Conservation (phyloP, 148 eudicot genomes). For the Fagopyrum tataricum region DNA sequence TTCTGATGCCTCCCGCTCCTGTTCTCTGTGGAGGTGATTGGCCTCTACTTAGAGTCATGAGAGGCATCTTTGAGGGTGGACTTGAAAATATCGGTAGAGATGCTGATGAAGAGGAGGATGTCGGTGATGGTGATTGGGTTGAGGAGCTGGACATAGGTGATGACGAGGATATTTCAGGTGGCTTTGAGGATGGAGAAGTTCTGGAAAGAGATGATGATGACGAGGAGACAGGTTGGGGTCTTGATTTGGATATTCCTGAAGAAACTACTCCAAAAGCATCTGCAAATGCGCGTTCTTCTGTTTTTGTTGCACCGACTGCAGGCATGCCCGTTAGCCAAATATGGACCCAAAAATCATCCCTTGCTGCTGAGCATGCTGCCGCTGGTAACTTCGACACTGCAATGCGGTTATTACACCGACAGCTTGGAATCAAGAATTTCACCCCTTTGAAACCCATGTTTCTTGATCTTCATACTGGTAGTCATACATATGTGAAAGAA, state of each 20-base stretch:
- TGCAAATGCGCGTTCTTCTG: slow-evolving; percentile 24
- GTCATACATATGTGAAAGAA: slow-evolving; percentile 34
- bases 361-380: slow-evolving; percentile 41
- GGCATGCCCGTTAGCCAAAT: slow-evolving; percentile 46
- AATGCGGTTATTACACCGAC: slow-evolving; percentile 37
- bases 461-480: slow-evolving; percentile 33
- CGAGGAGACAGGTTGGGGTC: slow-evolving; percentile 41
- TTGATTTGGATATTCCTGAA: slow-evolving; percentile 44
- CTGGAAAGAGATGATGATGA: slow-evolving; percentile 28
- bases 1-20: slow-evolving; percentile 57
- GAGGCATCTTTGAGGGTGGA: slow-evolving; percentile 61
- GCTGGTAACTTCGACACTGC: slow-evolving; percentile 47
- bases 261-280: slow-evolving; percentile 32
- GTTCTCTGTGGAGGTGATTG: slow-evolving; percentile 54
- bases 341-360: slow-evolving; percentile 39
- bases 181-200: slow-evolving; percentile 37
- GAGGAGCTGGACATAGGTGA: slow-evolving; percentile 51
- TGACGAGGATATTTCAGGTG: slow-evolving; percentile 33
- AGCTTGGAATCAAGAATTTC: slow-evolving; percentile 39
- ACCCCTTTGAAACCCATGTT: slow-evolving; percentile 34
- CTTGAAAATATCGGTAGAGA: slow-evolving; percentile 35
- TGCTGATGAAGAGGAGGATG: slow-evolving; percentile 48
- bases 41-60: slow-evolving; percentile 60
- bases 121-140: slow-evolving; percentile 51
- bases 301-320: slow-evolving; percentile 29